A percentile compares a stretch with the other conserved stretches of the same genome.
Evolutionary conservation across 805 yeast species (phyloP).

Genomic region (Debaryomyces tyrocola): DNA sequence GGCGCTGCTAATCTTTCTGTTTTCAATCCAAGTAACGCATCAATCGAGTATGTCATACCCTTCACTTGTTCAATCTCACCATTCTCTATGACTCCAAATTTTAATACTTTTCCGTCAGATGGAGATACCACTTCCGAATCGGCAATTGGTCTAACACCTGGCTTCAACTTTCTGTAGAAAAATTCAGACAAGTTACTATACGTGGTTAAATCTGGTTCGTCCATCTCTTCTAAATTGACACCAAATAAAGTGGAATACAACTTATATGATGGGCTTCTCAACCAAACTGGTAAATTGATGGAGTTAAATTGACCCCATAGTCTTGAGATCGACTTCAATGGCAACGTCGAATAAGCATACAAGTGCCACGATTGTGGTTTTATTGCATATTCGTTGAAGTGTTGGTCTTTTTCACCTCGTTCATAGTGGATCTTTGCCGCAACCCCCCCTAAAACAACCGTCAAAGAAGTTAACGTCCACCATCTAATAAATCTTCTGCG

Average conservation of each 20-base stretch:
- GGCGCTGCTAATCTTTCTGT: conserved; percentile 55
- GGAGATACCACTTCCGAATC: conserved; percentile 77
- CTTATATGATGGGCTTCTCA: conserved; percentile 77
- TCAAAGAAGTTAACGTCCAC: conserved; percentile 56
- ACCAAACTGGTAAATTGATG: conserved; percentile 81
- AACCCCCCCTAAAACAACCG: conserved; percentile 54
- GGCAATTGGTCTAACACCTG: conserved; percentile 77
- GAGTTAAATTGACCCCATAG: conserved; percentile 93
- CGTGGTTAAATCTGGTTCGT: conserved; percentile 71
- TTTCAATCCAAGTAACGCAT: conserved; percentile 76
- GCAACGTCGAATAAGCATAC: conserved; percentile 85
- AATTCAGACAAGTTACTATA: conserved; percentile 86
- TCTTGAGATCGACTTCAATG: conserved; percentile 86
- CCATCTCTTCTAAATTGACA: conserved; percentile 86
- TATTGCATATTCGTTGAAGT: conserved; percentile 38
- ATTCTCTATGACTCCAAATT: conserved; percentile 74
- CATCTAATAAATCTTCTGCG: conserved; percentile 44
- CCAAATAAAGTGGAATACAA: conserved; percentile 82
- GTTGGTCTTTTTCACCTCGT: conserved; percentile 29
- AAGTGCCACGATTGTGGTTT: conserved; percentile 85
- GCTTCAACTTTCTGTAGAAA: conserved; percentile 78
- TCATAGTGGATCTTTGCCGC: conserved; percentile 47
- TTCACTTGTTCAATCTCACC: conserved; percentile 96
- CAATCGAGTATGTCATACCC: conserved; percentile 90
- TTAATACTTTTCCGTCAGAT: conserved; percentile 87